Base-by-base conservation (phyloP, 1,139 yeast genomes). In the Candida mesenterica region DNA sequence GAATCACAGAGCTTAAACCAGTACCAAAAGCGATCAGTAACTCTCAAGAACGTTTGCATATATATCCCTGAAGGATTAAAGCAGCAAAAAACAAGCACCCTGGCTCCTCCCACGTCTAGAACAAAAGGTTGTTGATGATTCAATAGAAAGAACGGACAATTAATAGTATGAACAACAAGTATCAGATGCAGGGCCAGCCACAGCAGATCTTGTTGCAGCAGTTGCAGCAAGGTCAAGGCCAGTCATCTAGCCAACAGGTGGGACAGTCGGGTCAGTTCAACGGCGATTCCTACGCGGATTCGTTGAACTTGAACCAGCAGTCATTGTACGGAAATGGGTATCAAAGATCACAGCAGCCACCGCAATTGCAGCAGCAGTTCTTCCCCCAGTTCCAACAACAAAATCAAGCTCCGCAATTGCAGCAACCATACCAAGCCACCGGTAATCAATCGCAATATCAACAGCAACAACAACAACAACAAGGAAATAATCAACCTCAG, bases 181-280 rank as follows among this genome's bases (percentile, higher is more conserved):
- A 56, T 46, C 28, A 25, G 17, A 56, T 50, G 34, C 61, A 61
- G 40, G 61, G 59, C 26, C 75, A 68, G 42, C 69, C 73, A 23
- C 75, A 69, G 44, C 74, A 69, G 46, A 59, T 68, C 25, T 59
- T 70, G 43, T 59, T 68, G 39, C 75, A 67, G 46, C 75, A 68
- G 45, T 61, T 68, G 41, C 75, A 68, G 44, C 72, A 62, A 42
- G 68, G 68, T 15, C 68, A 60, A 37, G 20, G 32, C 16, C 22
- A 19, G 22, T 26, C 28, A 6, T 33, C 33, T 30, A 44, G 33
- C 37, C 36, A 52, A 10, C 60, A 44, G 33, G 51, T 42, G 31
- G 49, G 39, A 31, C 55, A 50, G 22, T 46, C 36, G 15, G 36
- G 28, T 18, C 30, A 28, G 17, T 28, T 28, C 19, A 40, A 37